A percentile compares a stretch with the other conserved stretches of the same genome.
Evolutionary conservation across 805 yeast genomes (phyloP).

Genomic region (Cyberlindnera euphorbiiphila): DNA sequence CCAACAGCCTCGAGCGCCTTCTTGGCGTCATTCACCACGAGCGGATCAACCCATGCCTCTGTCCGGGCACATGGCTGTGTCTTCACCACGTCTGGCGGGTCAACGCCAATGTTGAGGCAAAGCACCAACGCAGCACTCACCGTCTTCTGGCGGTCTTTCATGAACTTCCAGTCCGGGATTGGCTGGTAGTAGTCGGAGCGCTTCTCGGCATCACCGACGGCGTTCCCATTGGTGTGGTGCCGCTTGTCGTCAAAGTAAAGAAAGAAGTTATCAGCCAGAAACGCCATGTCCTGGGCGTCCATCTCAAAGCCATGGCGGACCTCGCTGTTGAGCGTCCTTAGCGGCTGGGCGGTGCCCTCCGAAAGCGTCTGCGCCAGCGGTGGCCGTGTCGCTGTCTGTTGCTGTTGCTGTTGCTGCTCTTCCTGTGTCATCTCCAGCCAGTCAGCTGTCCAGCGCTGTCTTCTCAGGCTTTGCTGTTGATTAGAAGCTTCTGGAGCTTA

Average conservation of each 20-base stretch:
- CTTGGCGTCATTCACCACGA: constrained; percentile 74
- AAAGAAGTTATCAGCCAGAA: constrained; percentile 63
- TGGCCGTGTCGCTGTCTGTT: background rate
- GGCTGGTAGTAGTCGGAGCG: constrained; percentile 55
- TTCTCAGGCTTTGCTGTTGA: too few relatives aligned
- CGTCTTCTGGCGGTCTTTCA: constrained; percentile 87
- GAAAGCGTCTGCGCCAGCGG: too few relatives aligned
- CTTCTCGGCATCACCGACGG: constrained; percentile 55
- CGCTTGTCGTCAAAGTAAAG: constrained; percentile 90
- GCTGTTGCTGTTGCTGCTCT: constrained; percentile 1
- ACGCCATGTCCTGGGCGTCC: constrained; percentile 53
- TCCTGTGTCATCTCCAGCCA: background rate
- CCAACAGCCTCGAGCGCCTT: constrained; percentile 92
- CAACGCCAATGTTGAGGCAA: constrained; percentile 91
- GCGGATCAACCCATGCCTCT: constrained; percentile 94
- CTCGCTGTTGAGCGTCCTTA: constrained; percentile 38
- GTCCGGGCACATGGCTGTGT: constrained; percentile 89
- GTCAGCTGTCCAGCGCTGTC: too few relatives aligned
- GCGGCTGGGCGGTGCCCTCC: too few relatives aligned
- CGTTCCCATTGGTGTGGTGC: constrained; percentile 86
- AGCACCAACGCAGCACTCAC: constrained; percentile 88
- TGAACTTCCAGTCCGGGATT: constrained; percentile 84
- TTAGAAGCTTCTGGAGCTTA: too few relatives aligned
- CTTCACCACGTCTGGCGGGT: constrained; percentile 93
- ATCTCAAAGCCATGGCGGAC: constrained; percentile 70